Percentiles rank a stretch among this genome's conserved stretches.
Conservation (phyloP, 192 early-diverging fungal genomes). For the Backusella liffmaniae region DNA sequence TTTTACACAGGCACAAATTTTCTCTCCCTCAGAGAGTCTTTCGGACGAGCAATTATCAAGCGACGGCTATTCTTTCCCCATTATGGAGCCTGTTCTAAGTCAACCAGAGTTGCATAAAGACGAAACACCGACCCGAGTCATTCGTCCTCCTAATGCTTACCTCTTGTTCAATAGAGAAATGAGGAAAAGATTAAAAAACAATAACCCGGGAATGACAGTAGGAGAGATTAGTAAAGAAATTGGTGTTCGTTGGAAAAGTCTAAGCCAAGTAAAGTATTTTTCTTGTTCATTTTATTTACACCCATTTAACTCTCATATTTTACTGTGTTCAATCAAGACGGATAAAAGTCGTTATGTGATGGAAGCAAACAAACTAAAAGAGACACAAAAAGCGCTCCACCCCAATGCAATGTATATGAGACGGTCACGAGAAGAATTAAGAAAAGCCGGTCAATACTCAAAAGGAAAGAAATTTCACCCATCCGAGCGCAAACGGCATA, state of each 20-base stretch:
- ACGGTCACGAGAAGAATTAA: slow-evolving; percentile 55
- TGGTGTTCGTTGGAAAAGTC: slow-evolving; percentile 49
- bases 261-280: slow-evolving; percentile 33
- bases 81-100: not conserved
- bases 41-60: not conserved
- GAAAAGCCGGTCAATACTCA: slow-evolving; percentile 34
- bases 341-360: slow-evolving; percentile 41
- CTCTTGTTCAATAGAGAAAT: slow-evolving; percentile 62
- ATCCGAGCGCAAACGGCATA: slow-evolving; percentile 36
- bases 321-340: not conserved
- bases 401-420: slow-evolving; percentile 57
- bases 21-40: not conserved
- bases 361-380: slow-evolving; percentile 45
- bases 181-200: slow-evolving; percentile 48
- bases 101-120: not conserved
- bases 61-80: not conserved
- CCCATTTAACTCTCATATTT: not conserved
- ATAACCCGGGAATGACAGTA: slow-evolving; percentile 57
- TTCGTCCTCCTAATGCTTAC: slow-evolving; percentile 58
- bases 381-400: slow-evolving; percentile 45
- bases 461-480: not conserved
- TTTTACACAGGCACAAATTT: not conserved
- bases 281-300: not conserved
- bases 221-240: slow-evolving; percentile 59
- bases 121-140: slow-evolving; percentile 36